Base-by-base conservation (phyloP, 345 rosid species). In the Sonneratia alba region DNA sequence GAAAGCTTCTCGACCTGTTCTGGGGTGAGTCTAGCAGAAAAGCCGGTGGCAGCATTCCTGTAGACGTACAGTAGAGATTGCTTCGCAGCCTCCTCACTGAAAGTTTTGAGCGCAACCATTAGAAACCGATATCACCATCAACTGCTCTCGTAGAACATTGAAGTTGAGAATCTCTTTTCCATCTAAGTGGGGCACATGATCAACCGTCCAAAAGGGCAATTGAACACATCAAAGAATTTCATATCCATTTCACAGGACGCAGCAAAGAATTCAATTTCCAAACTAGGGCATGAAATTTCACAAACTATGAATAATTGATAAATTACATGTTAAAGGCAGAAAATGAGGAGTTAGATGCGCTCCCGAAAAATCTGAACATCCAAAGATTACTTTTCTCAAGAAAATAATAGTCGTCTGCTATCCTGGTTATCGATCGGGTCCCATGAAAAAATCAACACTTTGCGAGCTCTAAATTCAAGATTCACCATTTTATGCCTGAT, bases 21-120 rank as follows among this genome's bases (percentile, higher is more conserved):
- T 11, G 91, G 88, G 8, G 97, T 92, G 49, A 92, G 97, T 81
- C 85, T 90, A 63, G 97, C 97, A 7, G 97, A 90, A 76, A 95
- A 95, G 11, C 99, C 97, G 64, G 88, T 83, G 3, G 99, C 97
- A 66, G 96, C 96, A 0, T 77, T 77, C 86, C 85, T 89, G 75
- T 95, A 92, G 67, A 90, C 88, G 72, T 92, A 91, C 47, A 95
- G 21, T 70, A 95, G 67, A 57, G 96, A 90, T 22, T 85, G 86
- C 78, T 85, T 90, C 15, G 99, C 99, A 65, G 91, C 92, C 67
- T 90, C 86, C 69, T 90, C 97, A 70, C 97, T 86, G 75, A 48
- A 65, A 62, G 1, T 18, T n/a, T 59, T 7, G 1, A 59, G 32
- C 24, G 67, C 43, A 68, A 36, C 37, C 8, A 10, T 14, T 36